Base-by-base conservation (phyloP, 2,329 filamentous ascomycete species). In the Fusarium begoniae region DNA sequence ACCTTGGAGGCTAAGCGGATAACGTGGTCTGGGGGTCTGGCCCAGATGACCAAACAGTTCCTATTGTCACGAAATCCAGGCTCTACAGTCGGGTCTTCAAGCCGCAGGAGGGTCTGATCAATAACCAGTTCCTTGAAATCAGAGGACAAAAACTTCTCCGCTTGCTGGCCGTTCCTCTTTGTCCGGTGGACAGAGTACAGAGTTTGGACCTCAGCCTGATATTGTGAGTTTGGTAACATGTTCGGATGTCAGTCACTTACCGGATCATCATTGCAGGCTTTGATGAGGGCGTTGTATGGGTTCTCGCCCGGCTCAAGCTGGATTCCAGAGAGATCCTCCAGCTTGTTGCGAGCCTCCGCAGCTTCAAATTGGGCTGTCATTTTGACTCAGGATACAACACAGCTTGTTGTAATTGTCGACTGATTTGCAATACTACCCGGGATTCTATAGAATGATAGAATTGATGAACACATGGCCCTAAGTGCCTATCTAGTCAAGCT, bases 31-130 rank as follows among this genome's bases (percentile, higher is more conserved):
- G 95, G 93, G 22, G 96, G 96, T 12, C 95, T 88, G 8, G 93
- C 94, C 94, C 95, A 98, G 79, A 98, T 91, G 2, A 95, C 93
- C 17, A 98, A 86, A 80, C 95, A 97, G 78, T 98, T 88, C 45
- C 96, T 87, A 47, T 90, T 89, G 80, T 98, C 96, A 58, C 86
- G 81, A 80, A 93, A 97, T 2, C 89, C 90, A 2, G 91, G 91
- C 72, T 94, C 88, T 41, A 92, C 83, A 2, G 87, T 82, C 3
- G 88, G 88, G 48, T 91, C 87, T 74, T 92, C 88, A 38, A 98
- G 84, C 63, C 91, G 91, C 56, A 91, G 84, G 2, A 98, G 87
- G 63, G 94, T 91, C 5, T 91, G 90, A 79, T 98, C 96, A 58
- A 96, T 87, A 55, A 90, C 89, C 77, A 97, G 89, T 65, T 92